Evolutionary conservation across 1,284 basidiomycete genomes (phyloP), one percentile per base, ranked within the genome.

Genomic region (Rhodotorula sp.): DNA sequence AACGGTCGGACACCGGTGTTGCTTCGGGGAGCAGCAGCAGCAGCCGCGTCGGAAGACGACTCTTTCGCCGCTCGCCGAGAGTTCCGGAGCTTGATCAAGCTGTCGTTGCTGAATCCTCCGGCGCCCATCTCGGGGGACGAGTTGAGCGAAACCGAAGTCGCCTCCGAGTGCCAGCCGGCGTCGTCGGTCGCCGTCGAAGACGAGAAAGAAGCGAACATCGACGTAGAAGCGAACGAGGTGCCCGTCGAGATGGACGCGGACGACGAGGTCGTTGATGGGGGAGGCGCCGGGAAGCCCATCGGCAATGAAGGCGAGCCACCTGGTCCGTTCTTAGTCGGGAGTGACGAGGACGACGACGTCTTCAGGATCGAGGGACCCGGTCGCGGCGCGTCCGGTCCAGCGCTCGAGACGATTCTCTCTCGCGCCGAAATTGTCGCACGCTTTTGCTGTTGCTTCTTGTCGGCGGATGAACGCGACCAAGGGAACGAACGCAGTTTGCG

Each of bases 171-270:
- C 71, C 70, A 73, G 19, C 71, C 68, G 34, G 21, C 62, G 28
- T 76, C 75, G 5, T 68, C 52, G n/a, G 58, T 60, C n/a, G 38
- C 38, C 10, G 38, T 43, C 38, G 38, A 43, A 12, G 38, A 43
- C 38, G 38, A 43, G 38, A 43, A 43, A 2, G 70, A 67, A n/a
- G 48, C 55, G 54, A 76, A 76, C 60, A 74, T 61, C 2, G 55
- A 49, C 7, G 72, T 72, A 16, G 75, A 76, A 0, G 75, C 75
- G 68, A 72, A 74, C 3, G 75, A 76, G n/a, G 75, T 74, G 2
- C 67, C 67, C 23, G 72, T 74, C 7, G 55, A 50, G 63, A 67
- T 60, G 1, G 74, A 72, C 31, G 75, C 72, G 5, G 73, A 62
- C 31, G 74, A 69, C 28, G 70, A 62, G 43, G 63, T 68, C 48